Evolutionary conservation across 305 asterid species (phyloP), one percentile per base, ranked within the genome.

Genomic region (Fraxinus xanthoxyloides): DNA sequence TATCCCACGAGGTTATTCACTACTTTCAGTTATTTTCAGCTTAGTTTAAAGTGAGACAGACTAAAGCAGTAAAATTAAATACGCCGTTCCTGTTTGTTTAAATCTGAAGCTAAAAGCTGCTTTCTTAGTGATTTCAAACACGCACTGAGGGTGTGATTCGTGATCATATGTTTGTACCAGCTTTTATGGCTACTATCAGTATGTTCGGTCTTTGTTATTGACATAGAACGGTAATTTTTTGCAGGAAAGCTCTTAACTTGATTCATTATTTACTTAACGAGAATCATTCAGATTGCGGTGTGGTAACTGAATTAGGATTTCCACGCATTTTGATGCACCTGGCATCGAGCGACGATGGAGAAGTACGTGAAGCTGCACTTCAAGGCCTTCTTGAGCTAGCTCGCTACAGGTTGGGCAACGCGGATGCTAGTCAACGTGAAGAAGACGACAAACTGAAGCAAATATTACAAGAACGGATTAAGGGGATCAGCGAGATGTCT

Each of bases 181-280:
- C 1, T 67, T 12, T 67, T 67, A 2, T 67, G 4, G 36, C 8
- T 7, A 26, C n/a, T 24, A 9, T 9, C 30, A 8, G 15, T 24
- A 7, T 51, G 9, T 51, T 7, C 7, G 9, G 9, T 19, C 13
- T 34, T 32, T 36, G 36, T 86, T 51, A 26, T 34, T 69, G 19
- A 32, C 77, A 23, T 26, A 30, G 36, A 24, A 28, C 0, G 9
- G 23, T 8, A 38, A 32, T 81, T 35, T 79, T 28, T 67, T 90
- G 79, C 93, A 94, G 99, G 95, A 95, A 93, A 89, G 98, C 98
- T 75, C 93, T 93, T 5, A 90, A 92, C 88, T 90, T 95, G 92
- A 85, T 94, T 80, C 87, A 91, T n/a, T 93, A 91, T 81, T 80
- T 95, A 83, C 87, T 95, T 35, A 75, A 72, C 1, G 98, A 91